Conservation (phyloP, 768 basidiomycete genomes). For the Sarcodon aspratus region DNA sequence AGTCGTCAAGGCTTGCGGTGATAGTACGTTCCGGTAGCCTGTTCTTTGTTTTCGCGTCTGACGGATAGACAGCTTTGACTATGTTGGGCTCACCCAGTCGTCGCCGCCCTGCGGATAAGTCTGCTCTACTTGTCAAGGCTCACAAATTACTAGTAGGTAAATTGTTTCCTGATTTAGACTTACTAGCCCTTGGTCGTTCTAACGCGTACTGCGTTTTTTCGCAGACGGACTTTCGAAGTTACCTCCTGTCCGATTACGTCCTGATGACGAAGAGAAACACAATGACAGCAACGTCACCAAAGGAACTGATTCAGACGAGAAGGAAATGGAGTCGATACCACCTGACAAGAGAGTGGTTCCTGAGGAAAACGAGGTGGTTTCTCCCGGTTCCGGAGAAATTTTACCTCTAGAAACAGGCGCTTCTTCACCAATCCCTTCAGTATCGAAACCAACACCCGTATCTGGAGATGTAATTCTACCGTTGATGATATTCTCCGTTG, state of each 20-base stretch:
- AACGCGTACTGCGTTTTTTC: not conserved
- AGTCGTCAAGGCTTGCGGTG: conserved; percentile 66
- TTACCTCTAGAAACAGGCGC: too few relatives aligned
- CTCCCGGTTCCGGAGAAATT: too few relatives aligned
- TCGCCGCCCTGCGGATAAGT: conserved; percentile 67
- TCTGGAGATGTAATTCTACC: conserved; percentile 89
- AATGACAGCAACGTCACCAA: not conserved
- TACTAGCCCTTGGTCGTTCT: too few relatives aligned
- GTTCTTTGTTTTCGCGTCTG: conserved; percentile 9
- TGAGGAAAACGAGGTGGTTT: too few relatives aligned
- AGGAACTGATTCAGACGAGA: not conserved
- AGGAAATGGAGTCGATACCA: not conserved
- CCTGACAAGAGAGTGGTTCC: too few relatives aligned
- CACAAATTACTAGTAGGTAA: conserved; percentile 83
- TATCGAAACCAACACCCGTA: conserved; percentile 35
- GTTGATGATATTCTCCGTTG: conserved; percentile 87
- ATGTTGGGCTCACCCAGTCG: conserved; percentile 32
- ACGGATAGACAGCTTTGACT: conserved; percentile 30
- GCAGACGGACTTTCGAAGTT: conserved; percentile 65
- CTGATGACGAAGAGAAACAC: conserved; percentile 28
- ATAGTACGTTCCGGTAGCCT: conserved; percentile 36
- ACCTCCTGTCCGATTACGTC: conserved; percentile 64
- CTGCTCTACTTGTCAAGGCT: conserved; percentile 66
- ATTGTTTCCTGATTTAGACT: conserved; percentile 11
- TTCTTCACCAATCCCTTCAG: conserved; percentile 1